phyloP scores from a whole-genome alignment of 2,329 filamentous ascomycete species.

The Cercospora berteroae region DNA sequence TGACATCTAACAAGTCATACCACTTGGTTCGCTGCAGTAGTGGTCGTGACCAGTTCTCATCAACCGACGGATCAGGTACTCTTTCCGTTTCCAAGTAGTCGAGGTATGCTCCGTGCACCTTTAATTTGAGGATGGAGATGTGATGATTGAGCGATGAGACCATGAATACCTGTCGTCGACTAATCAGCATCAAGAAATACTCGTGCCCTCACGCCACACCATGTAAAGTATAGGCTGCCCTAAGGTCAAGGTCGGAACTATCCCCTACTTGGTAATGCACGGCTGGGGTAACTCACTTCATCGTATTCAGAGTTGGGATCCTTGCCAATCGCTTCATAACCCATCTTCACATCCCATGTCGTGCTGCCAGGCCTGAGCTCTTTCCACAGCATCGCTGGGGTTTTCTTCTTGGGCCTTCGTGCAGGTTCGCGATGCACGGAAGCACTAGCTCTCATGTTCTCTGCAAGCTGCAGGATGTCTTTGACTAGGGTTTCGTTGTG shows the following conservation, averaged over 20 bases:
- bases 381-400: constrained; percentile 54
- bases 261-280: neutral
- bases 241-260: neutral
- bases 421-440: constrained; percentile 6
- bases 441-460: constrained; percentile 16
- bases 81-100: constrained; percentile 52
- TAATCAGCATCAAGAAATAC: neutral
- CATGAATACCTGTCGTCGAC: constrained; percentile 55
- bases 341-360: constrained; percentile 57
- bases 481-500: constrained; percentile 31
- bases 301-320: constrained; percentile 37
- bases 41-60: constrained; percentile 52
- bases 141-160: constrained; percentile 63
- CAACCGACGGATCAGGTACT: constrained; percentile 31
- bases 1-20: constrained; percentile 57
- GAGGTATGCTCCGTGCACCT: constrained; percentile 57
- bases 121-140: constrained; percentile 58
- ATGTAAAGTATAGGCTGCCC: neutral
- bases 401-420: constrained; percentile 38
- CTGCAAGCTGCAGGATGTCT: constrained; percentile 26
- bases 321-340: constrained; percentile 58
- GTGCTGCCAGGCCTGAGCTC: constrained; percentile 49
- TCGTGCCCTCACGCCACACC: neutral
- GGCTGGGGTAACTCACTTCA: constrained; percentile 47
- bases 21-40: constrained; percentile 56